A percentile compares a stretch with the other conserved stretches of the same genome.
These are phyloP conservation scores for Pleurotus eryngii DNA, from an alignment of 768 basidiomycete species.

Conservation along the genomic window DNA sequence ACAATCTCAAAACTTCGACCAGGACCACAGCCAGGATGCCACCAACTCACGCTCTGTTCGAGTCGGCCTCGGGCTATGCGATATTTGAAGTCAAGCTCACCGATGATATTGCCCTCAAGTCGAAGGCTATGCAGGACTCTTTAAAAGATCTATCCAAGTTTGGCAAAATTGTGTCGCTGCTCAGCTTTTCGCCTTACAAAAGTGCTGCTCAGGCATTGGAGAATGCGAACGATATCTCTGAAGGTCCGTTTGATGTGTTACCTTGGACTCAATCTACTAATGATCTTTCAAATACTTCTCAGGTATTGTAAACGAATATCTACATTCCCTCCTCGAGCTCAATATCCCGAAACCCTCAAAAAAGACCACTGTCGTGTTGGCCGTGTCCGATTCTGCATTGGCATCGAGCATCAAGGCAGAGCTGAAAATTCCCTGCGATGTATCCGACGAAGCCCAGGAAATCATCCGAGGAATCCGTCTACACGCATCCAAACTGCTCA, in stretches of 20 bases:
- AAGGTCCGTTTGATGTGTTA: constrained; percentile 54
- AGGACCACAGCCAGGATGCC: constrained; percentile 36
- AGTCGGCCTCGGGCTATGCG: constrained; percentile 92
- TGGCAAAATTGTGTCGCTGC: constrained; percentile 84
- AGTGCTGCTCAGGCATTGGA: constrained; percentile 91
- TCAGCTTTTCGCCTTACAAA: constrained; percentile 93
- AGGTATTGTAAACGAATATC: constrained; percentile 85
- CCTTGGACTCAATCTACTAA: background rate
- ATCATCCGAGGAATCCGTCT: constrained; percentile 90
- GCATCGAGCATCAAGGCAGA: constrained; percentile 75
- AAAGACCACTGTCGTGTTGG: constrained; percentile 66
- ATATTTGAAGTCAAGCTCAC: constrained; percentile 83
- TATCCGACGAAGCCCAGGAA: constrained; percentile 76
- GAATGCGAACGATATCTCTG: constrained; percentile 94
- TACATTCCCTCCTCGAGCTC: constrained; percentile 82
- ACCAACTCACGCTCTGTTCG: constrained; percentile 88
- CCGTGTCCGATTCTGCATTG: constrained; percentile 73
- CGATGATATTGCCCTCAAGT: constrained; percentile 84
- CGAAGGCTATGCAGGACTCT: constrained; percentile 77
- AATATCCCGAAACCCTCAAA: constrained; percentile 79
- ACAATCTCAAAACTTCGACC: constrained; percentile 18
- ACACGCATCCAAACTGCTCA: constrained; percentile 87
- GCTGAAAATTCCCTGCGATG: constrained; percentile 73
- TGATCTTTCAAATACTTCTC: background rate
- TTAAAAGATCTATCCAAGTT: constrained; percentile 87